Base-by-base conservation (phyloP, 2,329 filamentous ascomycete genomes). In the Raffaelea ambrosiae region DNA sequence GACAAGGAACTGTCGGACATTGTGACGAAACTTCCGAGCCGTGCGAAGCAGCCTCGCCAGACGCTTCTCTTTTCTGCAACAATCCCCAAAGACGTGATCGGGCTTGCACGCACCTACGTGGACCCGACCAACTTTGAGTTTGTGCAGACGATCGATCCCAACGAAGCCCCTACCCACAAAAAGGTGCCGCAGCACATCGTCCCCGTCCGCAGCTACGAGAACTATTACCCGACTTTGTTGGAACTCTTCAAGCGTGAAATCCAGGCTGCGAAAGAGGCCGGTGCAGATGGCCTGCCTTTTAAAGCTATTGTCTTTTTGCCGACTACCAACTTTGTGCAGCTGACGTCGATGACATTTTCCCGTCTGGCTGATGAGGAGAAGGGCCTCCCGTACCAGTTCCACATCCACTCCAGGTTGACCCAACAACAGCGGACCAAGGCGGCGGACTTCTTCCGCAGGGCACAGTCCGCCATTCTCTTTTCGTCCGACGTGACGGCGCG, bases 61-160 rank as follows among this genome's bases (percentile, higher is more conserved):
- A 96, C 90, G 7, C 80, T 98, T 58, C 83, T 98, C 66, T 96
- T 95, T 65, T 97, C 91, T 14, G 93, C 93, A 40, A 98, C 93
- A 11, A 86, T 98, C 29, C 88, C 91, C 41, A 76, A 77, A 50
- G 80, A 89, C 53, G 91, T 98, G 40, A 82, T 95, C 55, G 68
- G 76, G 40, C 77, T 97, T 43, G 91, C 94, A 38, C 79, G 83
- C 51, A 67, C 71, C 55, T 88, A 88, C 55, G 83, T 97, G 63
- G 88, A 90, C 61, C 77, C 79, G 2, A 72, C 74, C 51, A 76
- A 88, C 56, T 97, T 95, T 65, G 81, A 94, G 61, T 95, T 93
- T 59, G 81, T 96, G 51, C 86, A 91, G 64, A 95, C 88, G n/a
- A 86, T 98, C 51, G 71, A 76, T 48, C 79, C 84, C 48, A 79